Evolutionary conservation across 495 filamentous ascomycete species (phyloP).

Genomic region (Neurospora discreta): DNA sequence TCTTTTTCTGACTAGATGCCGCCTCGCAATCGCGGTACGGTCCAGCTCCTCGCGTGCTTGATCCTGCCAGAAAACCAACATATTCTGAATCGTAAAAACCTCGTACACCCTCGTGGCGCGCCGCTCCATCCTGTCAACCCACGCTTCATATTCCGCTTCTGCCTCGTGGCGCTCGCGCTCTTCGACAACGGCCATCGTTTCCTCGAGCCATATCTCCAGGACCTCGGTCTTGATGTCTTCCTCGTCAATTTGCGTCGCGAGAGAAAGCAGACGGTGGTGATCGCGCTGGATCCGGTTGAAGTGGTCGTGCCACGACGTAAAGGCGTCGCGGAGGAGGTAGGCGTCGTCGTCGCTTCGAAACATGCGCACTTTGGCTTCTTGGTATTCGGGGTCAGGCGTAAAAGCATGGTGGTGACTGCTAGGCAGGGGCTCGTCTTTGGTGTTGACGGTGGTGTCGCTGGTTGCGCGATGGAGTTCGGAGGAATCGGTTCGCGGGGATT

Average conservation of each 20-base stretch:
- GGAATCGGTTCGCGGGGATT: constrained; percentile 4
- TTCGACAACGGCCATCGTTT: constrained; percentile 1
- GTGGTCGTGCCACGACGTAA: constrained; percentile 8
- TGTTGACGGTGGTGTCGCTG: constrained; percentile 10
- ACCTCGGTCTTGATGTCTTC: constrained; percentile 13
- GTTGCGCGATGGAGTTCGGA: constrained; percentile 4
- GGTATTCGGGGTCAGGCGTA: constrained; percentile 5
- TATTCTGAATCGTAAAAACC: constrained; percentile 14
- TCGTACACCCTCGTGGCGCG: constrained; percentile 20
- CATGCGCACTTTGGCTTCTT: constrained; percentile 12
- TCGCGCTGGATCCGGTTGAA: constrained; percentile 1
- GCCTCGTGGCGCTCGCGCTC: constrained; percentile 9
- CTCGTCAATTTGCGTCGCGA: constrained; percentile 12
- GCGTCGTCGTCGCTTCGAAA: constrained; percentile 6
- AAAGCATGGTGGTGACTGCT: neutral
- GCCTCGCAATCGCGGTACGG: constrained; percentile 48
- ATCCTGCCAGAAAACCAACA: constrained; percentile 13
- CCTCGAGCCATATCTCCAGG: constrained; percentile 18
- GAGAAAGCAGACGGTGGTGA: constrained; percentile 1
- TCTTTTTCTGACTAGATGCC: constrained; percentile 57
- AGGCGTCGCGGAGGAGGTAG: constrained; percentile 3
- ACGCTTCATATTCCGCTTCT: constrained; percentile 10
- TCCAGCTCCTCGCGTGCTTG: constrained; percentile 18
- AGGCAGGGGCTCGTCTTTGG: constrained; percentile 5
- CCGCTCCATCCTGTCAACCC: constrained; percentile 19